These are phyloP conservation scores for Lachnellula hyalina DNA, from an alignment of 2,329 filamentous ascomycete species.

Conservation along the genomic window DNA sequence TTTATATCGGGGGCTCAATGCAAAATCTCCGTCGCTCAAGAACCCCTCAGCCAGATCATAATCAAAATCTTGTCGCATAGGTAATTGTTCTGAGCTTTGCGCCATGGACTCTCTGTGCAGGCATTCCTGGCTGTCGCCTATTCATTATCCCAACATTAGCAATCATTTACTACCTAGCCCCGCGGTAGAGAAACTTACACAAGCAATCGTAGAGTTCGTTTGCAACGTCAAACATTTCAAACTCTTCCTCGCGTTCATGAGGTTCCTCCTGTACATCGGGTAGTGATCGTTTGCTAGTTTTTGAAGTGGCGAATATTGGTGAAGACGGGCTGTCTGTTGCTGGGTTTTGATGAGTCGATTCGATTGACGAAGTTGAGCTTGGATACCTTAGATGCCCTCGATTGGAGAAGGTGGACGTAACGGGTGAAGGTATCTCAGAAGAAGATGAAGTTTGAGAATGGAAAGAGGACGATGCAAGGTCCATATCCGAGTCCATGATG, in stretches of 20 bases:
- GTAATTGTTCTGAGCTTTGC: constrained; percentile 31
- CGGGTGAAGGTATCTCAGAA: constrained; percentile 64
- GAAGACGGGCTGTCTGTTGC: constrained; percentile 52
- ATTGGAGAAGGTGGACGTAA: constrained; percentile 62
- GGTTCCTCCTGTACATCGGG: constrained; percentile 84
- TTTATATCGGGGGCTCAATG: constrained; percentile 44
- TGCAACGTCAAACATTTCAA: constrained; percentile 44
- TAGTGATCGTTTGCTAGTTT: constrained; percentile 60
- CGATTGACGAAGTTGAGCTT: constrained; percentile 75
- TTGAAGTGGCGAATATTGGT: constrained; percentile 46
- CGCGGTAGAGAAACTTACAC: constrained; percentile 51
- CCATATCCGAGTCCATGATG: constrained; percentile 26
- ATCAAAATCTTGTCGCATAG: constrained; percentile 47
- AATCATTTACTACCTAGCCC: constrained; percentile 11
- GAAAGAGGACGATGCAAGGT: constrained; percentile 26
- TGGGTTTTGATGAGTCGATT: constrained; percentile 47
- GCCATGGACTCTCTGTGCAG: constrained; percentile 43
- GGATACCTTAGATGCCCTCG: constrained; percentile 60
- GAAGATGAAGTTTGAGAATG: constrained; percentile 42
- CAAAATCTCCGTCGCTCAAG: constrained; percentile 58
- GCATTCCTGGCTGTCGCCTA: constrained; percentile 57
- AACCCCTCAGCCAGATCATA: constrained; percentile 60
- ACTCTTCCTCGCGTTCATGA: constrained; percentile 60
- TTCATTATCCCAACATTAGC: constrained; percentile 21
- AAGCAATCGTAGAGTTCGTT: constrained; percentile 61